Conservation (phyloP, 2,329 filamentous ascomycete species). For the Penicillium sp. region DNA sequence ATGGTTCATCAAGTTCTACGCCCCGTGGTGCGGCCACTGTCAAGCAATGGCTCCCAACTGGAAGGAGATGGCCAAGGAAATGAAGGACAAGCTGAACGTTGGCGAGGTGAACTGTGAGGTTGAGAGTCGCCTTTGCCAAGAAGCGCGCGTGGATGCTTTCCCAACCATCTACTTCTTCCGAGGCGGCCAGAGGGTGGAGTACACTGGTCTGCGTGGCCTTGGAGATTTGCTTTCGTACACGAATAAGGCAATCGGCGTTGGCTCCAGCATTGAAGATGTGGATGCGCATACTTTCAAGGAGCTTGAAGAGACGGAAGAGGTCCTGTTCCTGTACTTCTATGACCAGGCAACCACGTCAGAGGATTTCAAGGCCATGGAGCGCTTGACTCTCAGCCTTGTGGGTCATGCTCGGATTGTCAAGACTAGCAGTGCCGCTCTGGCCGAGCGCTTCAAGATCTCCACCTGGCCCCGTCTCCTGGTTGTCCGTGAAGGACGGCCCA, state of each 20-base stretch:
- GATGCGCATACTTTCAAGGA: constrained; percentile 70
- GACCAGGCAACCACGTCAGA: constrained; percentile 90
- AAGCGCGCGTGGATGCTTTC: constrained; percentile 72
- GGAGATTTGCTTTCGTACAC: constrained; percentile 86
- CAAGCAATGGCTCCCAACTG: constrained; percentile 87
- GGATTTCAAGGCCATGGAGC: constrained; percentile 83
- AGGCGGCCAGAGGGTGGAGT: constrained; percentile 86
- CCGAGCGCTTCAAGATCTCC: constrained; percentile 84
- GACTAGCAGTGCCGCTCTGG: constrained; percentile 71
- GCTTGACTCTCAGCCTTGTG: constrained; percentile 79
- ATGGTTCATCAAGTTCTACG: constrained; percentile 99
- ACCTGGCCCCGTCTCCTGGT: constrained; percentile 95
- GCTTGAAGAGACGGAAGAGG: constrained; percentile 87
- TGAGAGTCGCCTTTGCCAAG: constrained; percentile 85
- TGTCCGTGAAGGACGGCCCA: constrained; percentile 79
- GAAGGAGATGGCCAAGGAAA: constrained; percentile 82
- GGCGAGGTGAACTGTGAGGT: constrained; percentile 94
- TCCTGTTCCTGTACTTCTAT: constrained; percentile 97
- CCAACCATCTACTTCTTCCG: constrained; percentile 92
- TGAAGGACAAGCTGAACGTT: constrained; percentile 84
- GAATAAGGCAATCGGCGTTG: constrained; percentile 75
- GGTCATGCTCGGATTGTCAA: constrained; percentile 91
- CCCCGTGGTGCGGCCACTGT: constrained; percentile 95
- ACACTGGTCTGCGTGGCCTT: constrained; percentile 82
- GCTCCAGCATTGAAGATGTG: constrained; percentile 73